These are phyloP conservation scores for Camellia japonica DNA, from an alignment of 148 eudicot genomes.

Conservation along the genomic window DNA sequence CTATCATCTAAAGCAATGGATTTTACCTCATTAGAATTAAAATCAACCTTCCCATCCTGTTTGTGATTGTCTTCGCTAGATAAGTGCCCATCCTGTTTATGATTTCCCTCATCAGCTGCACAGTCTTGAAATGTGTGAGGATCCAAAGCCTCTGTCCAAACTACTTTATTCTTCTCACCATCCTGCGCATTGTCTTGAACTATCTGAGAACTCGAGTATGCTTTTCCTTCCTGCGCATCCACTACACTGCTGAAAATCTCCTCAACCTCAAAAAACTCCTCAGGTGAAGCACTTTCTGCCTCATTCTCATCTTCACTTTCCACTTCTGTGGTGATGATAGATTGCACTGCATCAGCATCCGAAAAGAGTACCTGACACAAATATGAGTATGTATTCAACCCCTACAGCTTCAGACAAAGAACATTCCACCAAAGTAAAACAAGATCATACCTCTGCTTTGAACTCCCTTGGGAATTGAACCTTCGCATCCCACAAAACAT, in stretches of 20 bases:
- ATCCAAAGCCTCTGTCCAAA: conserved; percentile 46
- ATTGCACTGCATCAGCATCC: conserved; percentile 64
- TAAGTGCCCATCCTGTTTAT: conserved; percentile 23
- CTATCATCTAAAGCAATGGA: conserved; percentile 41
- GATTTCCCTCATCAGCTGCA: conserved; percentile 42
- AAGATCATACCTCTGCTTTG: conserved; percentile 62
- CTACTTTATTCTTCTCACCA: conserved; percentile 33
- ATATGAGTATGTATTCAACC: conserved; percentile 50
- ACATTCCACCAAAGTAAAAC: conserved; percentile 12
- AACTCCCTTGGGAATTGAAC: conserved; percentile 64
- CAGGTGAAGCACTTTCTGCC: conserved; percentile 53
- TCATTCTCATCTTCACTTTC: conserved; percentile 56
- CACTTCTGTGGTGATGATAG: conserved; percentile 36
- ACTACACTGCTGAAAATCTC: conserved; percentile 70
- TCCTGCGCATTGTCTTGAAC: conserved; percentile 32
- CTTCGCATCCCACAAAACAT: conserved; percentile 70
- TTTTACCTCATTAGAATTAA: conserved; percentile 33
- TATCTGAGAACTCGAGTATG: conserved; percentile 32
- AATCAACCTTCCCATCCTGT: conserved; percentile 26
- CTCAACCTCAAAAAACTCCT: conserved; percentile 80
- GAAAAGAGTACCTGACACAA: conserved; percentile 78
- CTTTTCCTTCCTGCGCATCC: conserved; percentile 57
- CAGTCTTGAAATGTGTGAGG: conserved; percentile 56
- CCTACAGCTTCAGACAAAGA: conserved; percentile 21
- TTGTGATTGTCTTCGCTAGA: conserved; percentile 14